A percentile compares a stretch with the other conserved stretches of the same genome.
Evolutionary conservation across 306 rosid species (phyloP).

Genomic region (Trichosanthes truncata): DNA sequence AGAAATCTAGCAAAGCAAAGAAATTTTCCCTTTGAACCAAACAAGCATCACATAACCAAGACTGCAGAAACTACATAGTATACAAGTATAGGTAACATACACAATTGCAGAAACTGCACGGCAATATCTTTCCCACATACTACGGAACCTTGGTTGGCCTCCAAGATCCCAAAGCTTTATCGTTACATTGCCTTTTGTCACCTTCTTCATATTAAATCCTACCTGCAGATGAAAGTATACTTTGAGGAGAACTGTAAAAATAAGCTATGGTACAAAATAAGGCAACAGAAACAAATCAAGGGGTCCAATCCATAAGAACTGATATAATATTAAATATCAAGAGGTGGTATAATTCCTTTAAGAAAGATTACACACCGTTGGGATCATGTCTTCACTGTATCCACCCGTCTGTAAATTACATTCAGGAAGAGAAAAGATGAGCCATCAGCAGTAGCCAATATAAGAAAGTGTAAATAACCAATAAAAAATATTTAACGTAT

Average conservation of each 20-base stretch:
- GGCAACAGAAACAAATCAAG: background rate
- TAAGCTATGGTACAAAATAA: background rate
- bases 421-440: slow-evolving; percentile 15
- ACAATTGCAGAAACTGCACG: slow-evolving; percentile 59
- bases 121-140: slow-evolving; percentile 78
- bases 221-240: slow-evolving; percentile 29
- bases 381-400: slow-evolving; percentile 67
- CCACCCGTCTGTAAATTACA: slow-evolving; percentile 43
- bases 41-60: background rate
- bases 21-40: background rate
- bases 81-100: slow-evolving; percentile 20
- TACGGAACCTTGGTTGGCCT: slow-evolving; percentile 64
- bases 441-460: slow-evolving; percentile 12
- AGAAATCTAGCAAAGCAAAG: background rate
- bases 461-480: background rate
- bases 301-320: background rate
- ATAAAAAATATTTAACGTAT: background rate
- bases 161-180: slow-evolving; percentile 73
- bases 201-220: slow-evolving; percentile 67
- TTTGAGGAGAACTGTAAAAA: background rate
- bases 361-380: slow-evolving; percentile 43
- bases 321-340: background rate
- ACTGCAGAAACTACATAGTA: background rate
- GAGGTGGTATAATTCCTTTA: background rate
- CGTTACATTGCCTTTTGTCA: slow-evolving; percentile 59